phyloP scores from a whole-genome alignment of 148 eudicot species.

The Nyssa sinensis region DNA sequence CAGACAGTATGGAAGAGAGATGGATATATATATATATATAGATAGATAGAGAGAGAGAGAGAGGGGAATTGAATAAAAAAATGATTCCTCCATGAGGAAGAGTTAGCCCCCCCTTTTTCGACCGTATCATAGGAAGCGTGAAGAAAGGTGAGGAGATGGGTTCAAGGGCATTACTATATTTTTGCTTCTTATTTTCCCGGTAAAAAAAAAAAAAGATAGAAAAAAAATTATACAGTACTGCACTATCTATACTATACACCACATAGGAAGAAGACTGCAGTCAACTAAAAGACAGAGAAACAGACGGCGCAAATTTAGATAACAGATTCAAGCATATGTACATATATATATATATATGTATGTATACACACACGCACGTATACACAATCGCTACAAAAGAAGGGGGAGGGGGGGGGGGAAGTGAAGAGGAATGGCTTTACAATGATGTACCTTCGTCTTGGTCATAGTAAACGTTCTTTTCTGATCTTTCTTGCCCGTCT shows the following conservation, averaged over 20 bases:
- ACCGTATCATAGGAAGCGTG: background rate
- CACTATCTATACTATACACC: background rate
- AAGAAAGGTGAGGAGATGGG: background rate
- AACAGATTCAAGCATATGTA: background rate
- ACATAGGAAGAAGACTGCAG: background rate
- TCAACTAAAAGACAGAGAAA: background rate
- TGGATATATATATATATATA: background rate
- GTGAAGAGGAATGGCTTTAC: background rate
- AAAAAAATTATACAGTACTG: background rate
- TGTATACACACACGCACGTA: background rate
- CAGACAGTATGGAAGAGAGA: background rate
- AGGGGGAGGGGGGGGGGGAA: no score
- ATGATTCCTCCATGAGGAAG: background rate
- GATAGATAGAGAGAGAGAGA: background rate
- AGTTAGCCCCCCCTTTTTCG: constrained; percentile 6
- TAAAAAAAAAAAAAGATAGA: background rate
- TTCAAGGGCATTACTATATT: background rate
- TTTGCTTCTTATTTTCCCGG: background rate
- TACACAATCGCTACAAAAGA: background rate
- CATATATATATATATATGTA: background rate
- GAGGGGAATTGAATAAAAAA: background rate
- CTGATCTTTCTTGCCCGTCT: background rate
- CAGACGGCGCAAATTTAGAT: no score
- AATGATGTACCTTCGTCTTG: constrained; percentile 5
- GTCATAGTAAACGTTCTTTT: constrained; percentile 16